Base-by-base conservation (phyloP, 2,329 filamentous ascomycete species). In the Colletotrichum filicis region DNA sequence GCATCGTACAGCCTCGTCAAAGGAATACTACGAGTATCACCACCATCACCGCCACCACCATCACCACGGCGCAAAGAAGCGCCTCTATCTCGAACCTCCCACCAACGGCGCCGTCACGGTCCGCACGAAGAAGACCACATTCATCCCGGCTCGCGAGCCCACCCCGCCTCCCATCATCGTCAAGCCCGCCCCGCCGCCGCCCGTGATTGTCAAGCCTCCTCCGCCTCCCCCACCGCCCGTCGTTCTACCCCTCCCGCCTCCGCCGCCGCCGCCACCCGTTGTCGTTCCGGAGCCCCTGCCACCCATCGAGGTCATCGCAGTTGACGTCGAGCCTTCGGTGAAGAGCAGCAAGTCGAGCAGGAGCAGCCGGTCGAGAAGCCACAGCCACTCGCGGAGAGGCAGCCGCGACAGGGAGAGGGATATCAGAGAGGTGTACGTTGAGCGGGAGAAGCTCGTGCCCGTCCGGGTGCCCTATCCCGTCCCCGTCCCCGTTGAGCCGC, bases 401-500 rank as follows among this genome's bases (percentile, higher is more conserved):
- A 72, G 73, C 61, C 61, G 71, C 6, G 68, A 68, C 53, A 49
- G 67, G 46, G 67, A 74, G 68, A 49, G 68, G 24, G 66, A 74
- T 22, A 22, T 68, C 5, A 42, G 66, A 58, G 87, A 90, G 77
- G 82, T 88, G 62, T 83, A 87, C 77, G 84, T 90, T 73, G 87
- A 90, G 80, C 83, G 87, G 30, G 88, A 90, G 77, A 82, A 83
- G 64, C 76, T 86, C 60, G 81, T 88, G 19, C 86, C 85, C 46
- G 78, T 85, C 8, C 82, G 81, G 11, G 78, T 82, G 56, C 83
- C 81, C 8, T 82, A 86, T 2, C 85, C 83, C 22, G 82, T 85
- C 6, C 83, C 82, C 0, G 79, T 79, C 22, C 71, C 66, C 28
- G 69, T 68, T 32, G 83, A 82, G 76, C 82, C 82, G 46, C 76